phyloP scores from a whole-genome alignment of 2,329 filamentous ascomycete species.

The Decorospora gaudefroyi region DNA sequence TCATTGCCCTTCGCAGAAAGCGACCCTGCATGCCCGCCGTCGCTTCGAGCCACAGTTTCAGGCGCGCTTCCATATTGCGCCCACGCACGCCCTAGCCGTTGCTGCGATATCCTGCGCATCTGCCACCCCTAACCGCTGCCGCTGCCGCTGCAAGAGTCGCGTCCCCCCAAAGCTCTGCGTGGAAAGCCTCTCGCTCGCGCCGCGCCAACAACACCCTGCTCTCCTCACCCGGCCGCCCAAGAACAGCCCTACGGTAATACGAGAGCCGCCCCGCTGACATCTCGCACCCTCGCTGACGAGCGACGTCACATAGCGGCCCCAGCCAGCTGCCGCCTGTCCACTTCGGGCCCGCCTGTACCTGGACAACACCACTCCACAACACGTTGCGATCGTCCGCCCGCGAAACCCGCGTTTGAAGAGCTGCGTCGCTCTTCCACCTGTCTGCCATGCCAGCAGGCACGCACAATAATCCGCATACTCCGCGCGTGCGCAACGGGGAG shows the following conservation, averaged over 20 bases:
- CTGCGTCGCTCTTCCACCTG: conserved; percentile 32
- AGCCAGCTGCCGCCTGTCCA: conserved; percentile 34
- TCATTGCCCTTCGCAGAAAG: conserved; percentile 33
- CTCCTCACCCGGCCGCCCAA: neutral
- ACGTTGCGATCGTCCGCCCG: conserved; percentile 24
- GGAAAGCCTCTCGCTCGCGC: neutral
- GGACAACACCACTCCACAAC: conserved; percentile 25
- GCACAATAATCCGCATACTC: conserved; percentile 46
- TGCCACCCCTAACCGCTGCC: conserved; percentile 7
- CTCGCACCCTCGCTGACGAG: conserved; percentile 9
- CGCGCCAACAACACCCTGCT: neutral
- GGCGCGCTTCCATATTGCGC: conserved; percentile 15
- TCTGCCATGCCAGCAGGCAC: conserved; percentile 48
- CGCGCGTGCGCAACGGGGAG: conserved; percentile 51
- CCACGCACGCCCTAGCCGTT: conserved; percentile 11
- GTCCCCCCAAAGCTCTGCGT: neutral
- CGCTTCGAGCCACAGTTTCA: conserved; percentile 28
- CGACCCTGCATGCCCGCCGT: conserved; percentile 36
- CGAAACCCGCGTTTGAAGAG: conserved; percentile 28
- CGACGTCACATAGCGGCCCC: conserved; percentile 27
- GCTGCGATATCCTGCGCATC: conserved; percentile 11
- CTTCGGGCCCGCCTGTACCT: conserved; percentile 29
- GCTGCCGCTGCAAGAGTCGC: neutral
- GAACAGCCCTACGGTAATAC: neutral
- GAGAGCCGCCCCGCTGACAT: conserved; percentile 5